Evolutionary conservation across 805 yeast genomes (phyloP).

Genomic region (Candida easanensis): DNA sequence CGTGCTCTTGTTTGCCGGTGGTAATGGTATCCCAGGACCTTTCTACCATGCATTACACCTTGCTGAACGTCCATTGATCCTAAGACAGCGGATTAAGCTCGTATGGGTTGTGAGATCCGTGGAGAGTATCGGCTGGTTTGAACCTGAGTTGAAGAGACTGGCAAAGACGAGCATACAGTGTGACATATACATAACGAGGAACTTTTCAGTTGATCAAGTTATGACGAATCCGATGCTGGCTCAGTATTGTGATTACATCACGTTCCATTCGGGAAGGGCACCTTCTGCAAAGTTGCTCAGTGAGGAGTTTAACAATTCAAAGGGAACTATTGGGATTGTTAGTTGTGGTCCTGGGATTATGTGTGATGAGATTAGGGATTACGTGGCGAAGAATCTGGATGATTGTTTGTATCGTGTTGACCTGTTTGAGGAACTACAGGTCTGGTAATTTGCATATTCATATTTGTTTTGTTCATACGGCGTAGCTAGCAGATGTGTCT

Average conservation of each 20-base stretch:
- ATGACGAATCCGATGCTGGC: conserved; percentile 1
- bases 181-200: conserved; percentile 42
- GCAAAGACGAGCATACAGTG: conserved; percentile 36
- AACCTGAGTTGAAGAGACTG: conserved; percentile 21
- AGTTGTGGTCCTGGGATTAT: conserved; percentile 66
- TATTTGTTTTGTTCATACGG: no score
- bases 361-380: conserved; percentile 54
- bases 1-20: conserved; percentile 46
- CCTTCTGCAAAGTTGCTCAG: conserved; percentile 37
- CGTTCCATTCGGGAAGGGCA: conserved; percentile 47
- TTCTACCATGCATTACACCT: conserved; percentile 38
- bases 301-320: conserved; percentile 36
- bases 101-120: conserved; percentile 63
- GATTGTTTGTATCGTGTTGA: conserved; percentile 52
- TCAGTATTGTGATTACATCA: conserved; percentile 23
- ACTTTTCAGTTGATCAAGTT: conserved; percentile 13
- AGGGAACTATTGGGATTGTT: conserved; percentile 48
- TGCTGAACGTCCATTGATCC: conserved; percentile 20
- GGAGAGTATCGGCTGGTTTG: conserved; percentile 49
- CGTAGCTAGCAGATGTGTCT: no score
- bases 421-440: conserved; percentile 72
- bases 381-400: conserved; percentile 42
- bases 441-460: no score
- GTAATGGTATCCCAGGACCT: conserved; percentile 51
- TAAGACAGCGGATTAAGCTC: conserved; percentile 39